phyloP scores from a whole-genome alignment of 2,329 filamentous ascomycete species.

The Monosporascus sp. region DNA sequence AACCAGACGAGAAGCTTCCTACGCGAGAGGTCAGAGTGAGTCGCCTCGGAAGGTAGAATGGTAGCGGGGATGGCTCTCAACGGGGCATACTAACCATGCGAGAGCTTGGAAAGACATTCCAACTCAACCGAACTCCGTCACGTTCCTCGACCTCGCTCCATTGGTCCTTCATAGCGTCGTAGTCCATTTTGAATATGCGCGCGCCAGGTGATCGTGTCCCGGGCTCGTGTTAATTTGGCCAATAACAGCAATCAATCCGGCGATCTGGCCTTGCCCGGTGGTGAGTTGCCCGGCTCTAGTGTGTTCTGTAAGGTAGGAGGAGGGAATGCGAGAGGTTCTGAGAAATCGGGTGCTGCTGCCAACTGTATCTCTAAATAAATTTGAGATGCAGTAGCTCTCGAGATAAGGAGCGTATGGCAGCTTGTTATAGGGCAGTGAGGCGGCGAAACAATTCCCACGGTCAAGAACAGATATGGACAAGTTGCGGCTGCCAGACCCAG shows the following conservation, averaged over 20 bases:
- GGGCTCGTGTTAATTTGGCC: not conserved
- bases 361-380: not conserved
- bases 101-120: conserved; percentile 98
- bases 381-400: not conserved
- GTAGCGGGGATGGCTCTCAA: conserved; percentile 7
- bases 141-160: conserved; percentile 96
- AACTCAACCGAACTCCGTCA: conserved; percentile 92
- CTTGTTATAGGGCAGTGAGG: not conserved
- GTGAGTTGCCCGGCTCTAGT: not conserved
- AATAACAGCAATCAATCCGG: not conserved
- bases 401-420: not conserved
- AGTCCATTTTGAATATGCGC: conserved; percentile 63
- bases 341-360: not conserved
- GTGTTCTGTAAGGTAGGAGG: not conserved
- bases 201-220: not conserved
- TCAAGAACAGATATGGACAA: conserved; percentile 5
- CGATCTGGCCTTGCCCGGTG: not conserved
- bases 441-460: not conserved
- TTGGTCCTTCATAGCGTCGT: conserved; percentile 88
- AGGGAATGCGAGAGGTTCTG: not conserved
- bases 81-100: conserved; percentile 67
- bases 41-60: conserved; percentile 21
- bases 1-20: conserved; percentile 92
- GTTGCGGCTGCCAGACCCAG: conserved; percentile 4
- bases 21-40: conserved; percentile 9